phyloP scores from a whole-genome alignment of 495 filamentous ascomycete genomes.

The Neurospora terricola region DNA sequence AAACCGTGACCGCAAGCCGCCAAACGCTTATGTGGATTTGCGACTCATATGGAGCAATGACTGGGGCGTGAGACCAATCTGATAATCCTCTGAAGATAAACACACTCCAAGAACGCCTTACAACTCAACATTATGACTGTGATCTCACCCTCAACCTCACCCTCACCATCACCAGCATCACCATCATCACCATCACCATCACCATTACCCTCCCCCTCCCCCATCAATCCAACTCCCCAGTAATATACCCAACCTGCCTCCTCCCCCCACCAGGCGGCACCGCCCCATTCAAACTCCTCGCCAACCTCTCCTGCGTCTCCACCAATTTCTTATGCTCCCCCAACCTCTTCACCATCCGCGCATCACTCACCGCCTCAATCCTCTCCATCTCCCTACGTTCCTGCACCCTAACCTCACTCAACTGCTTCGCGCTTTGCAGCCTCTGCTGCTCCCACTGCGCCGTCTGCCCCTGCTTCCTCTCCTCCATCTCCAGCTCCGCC shows the following conservation, averaged over 20 bases:
- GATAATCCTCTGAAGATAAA: not conserved
- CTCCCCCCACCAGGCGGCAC: slow-evolving; percentile 7
- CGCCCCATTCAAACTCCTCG: slow-evolving; percentile 25
- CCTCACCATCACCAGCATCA: too few relatives aligned
- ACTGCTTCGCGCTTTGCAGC: slow-evolving; percentile 25
- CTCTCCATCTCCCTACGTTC: slow-evolving; percentile 34
- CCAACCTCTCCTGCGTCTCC: slow-evolving; percentile 33
- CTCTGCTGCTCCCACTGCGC: slow-evolving; percentile 32
- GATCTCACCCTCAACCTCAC: not conserved
- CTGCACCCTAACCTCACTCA: slow-evolving; percentile 29
- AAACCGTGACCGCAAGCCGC: too few relatives aligned
- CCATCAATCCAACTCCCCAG: slow-evolving; percentile 24
- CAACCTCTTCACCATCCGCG: slow-evolving; percentile 23
- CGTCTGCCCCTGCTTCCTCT: slow-evolving; percentile 21
- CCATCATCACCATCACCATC: too few relatives aligned
- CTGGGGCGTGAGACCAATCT: too few relatives aligned
- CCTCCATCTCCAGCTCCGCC: slow-evolving; percentile 29
- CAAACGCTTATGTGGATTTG: too few relatives aligned
- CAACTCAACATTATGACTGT: too few relatives aligned
- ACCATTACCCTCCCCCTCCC: not conserved
- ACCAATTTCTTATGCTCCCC: slow-evolving; percentile 37
- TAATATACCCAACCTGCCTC: slow-evolving; percentile 37
- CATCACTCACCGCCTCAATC: slow-evolving; percentile 27
- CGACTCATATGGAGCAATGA: too few relatives aligned
- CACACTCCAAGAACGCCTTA: not conserved